These are phyloP conservation scores for Cyberlindnera sargentensis DNA, from an alignment of 805 yeast genomes.

Conservation along the genomic window DNA sequence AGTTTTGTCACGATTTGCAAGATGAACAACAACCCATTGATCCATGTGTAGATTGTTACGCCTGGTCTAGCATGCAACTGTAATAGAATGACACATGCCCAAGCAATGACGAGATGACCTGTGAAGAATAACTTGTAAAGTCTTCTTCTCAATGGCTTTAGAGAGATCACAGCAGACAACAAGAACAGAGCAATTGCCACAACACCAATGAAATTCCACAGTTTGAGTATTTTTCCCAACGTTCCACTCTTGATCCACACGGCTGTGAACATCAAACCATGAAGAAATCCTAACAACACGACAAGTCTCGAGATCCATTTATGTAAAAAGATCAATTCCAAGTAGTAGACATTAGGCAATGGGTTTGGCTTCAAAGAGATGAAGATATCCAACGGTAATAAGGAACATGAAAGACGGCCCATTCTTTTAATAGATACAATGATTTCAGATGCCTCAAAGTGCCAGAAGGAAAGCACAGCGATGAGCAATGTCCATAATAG, in stretches of 20 bases:
- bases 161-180: slow-evolving; percentile 37
- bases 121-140: slow-evolving; percentile 49
- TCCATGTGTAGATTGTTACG: slow-evolving; percentile 32
- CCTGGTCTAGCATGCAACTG: slow-evolving; percentile 69
- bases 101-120: slow-evolving; percentile 45
- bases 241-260: slow-evolving; percentile 40
- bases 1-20: slow-evolving; percentile 33
- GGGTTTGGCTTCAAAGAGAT: slow-evolving; percentile 52
- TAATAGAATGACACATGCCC: slow-evolving; percentile 37
- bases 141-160: slow-evolving; percentile 41
- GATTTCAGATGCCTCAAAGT: slow-evolving; percentile 27
- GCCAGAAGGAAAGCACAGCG: slow-evolving; percentile 28
- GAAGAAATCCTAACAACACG: slow-evolving; percentile 37
- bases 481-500: slow-evolving; percentile 29
- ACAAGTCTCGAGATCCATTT: slow-evolving; percentile 66
- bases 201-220: slow-evolving; percentile 48
- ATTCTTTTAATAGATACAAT: slow-evolving; percentile 42
- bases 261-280: slow-evolving; percentile 43
- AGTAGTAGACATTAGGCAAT: slow-evolving; percentile 39
- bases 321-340: slow-evolving; percentile 51
- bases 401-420: slow-evolving; percentile 54
- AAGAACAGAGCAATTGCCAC: slow-evolving; percentile 31
- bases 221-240: slow-evolving; percentile 28
- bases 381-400: slow-evolving; percentile 51
- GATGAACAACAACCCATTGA: slow-evolving; percentile 26